Base-by-base conservation (phyloP, 257 asterid species). In the Datura wrightii region DNA sequence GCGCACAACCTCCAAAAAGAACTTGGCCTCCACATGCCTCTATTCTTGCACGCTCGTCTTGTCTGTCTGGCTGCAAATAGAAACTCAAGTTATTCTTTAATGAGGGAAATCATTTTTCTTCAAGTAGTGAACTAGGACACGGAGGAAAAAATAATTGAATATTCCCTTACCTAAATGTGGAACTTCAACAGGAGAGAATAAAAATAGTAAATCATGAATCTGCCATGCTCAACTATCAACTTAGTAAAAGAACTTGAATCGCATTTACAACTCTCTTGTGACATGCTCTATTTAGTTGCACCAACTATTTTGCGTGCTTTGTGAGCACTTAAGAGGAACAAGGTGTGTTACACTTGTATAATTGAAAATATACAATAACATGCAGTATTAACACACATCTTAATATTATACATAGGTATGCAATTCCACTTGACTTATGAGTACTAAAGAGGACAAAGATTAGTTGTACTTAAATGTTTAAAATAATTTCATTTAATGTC, bases 21-120 rank as follows among this genome's bases (percentile, higher is more conserved):
- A 83, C 86, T 10, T 72, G 80, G 4, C 88, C 88, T 10, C 88
- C 88, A 31, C 63, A 65, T 2, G 84, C 86, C 79, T 86, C 84
- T 19, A 86, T 83, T 69, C 88, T 83, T 6, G 81, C 86, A 7
- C 70, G 72, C 46, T 86, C 86, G 2, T 83, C 86, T 3, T 2
- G 19, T 60, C 78, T 54, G 53, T 86, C 84, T 4, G 88, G 86
- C 88, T 86, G 85, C 65, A 54, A 39, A 70, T 48, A 15, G 16
- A 44, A 67, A 9, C 9, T 70, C 36, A 41, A 18, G 2, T 71
- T 71, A 69, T 10, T 8, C 31, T 69, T 67, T 15, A 36, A 15
- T 3, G 31, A 67, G 24, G 5, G 3, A 34, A 63, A 63, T 63
- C 42, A 67, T 67, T 67, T 24, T 37, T 7, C 10, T 36, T 34